Percentiles rank a stretch among this genome's conserved stretches.
These are phyloP conservation scores for Uronychia binucleata DNA, from an alignment of 73 alveolate genomes.

Conservation along the genomic window DNA sequence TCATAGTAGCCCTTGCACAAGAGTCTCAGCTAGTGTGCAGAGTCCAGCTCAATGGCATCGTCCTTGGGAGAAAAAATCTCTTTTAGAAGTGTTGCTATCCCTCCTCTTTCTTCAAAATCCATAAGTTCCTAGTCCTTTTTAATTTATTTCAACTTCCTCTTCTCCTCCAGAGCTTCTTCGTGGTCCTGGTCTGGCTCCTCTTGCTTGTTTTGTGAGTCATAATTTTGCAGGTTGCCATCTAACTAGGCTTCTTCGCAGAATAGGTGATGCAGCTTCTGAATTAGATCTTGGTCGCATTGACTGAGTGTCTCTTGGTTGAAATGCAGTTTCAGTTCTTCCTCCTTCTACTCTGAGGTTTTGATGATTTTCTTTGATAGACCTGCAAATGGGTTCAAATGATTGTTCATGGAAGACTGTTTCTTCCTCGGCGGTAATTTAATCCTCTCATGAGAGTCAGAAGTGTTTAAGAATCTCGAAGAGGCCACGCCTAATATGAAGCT, in stretches of 20 bases:
- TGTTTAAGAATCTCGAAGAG: neutral
- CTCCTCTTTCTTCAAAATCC: conserved; percentile 67
- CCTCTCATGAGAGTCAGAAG: neutral
- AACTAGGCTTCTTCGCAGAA: neutral
- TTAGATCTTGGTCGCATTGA: neutral
- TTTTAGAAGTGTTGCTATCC: conserved; percentile 44
- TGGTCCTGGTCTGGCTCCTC: neutral
- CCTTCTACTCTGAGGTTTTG: neutral
- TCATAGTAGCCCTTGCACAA: conserved; percentile 57
- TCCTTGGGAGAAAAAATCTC: conserved; percentile 55
- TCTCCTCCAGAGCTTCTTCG: conserved; percentile 42
- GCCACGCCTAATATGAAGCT: neutral
- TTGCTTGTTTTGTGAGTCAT: neutral
- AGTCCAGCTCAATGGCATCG: conserved; percentile 53
- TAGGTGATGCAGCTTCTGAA: neutral
- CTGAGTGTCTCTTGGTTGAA: neutral
- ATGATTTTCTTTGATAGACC: neutral
- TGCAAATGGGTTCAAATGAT: neutral
- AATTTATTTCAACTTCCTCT: conserved; percentile 28
- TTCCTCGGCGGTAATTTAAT: neutral
- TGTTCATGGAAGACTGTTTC: neutral
- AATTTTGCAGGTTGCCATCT: neutral
- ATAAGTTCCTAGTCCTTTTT: conserved; percentile 50
- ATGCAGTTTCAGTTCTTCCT: neutral
- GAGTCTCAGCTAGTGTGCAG: conserved; percentile 46